Evolutionary conservation across 768 basidiomycete genomes (phyloP).

Genomic region (Boletus subcaerulescens): DNA sequence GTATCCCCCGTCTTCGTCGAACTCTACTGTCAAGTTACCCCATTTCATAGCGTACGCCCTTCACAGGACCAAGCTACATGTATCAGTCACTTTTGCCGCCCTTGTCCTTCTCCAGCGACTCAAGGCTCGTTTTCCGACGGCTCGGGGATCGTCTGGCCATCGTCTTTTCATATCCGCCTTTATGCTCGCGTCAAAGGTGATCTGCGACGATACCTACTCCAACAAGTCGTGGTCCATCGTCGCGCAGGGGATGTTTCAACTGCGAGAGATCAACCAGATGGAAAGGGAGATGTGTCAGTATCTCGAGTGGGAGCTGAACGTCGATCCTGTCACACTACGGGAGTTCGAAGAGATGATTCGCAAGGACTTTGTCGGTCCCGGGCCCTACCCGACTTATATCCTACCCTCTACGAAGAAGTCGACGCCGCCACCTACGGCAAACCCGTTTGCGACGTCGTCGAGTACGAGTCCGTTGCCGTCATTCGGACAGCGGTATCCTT

Average conservation of each 20-base stretch:
- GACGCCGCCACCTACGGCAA: slow-evolving; percentile 36
- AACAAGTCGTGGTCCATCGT: slow-evolving; percentile 93
- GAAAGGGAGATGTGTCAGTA: slow-evolving; percentile 81
- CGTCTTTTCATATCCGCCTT: slow-evolving; percentile 69
- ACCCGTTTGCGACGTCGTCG: slow-evolving; percentile 33
- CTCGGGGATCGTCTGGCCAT: slow-evolving; percentile 73
- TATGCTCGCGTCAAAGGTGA: slow-evolving; percentile 76
- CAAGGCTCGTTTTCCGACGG: slow-evolving; percentile 71
- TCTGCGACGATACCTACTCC: slow-evolving; percentile 91
- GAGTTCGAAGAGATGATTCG: slow-evolving; percentile 62
- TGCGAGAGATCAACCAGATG: slow-evolving; percentile 80
- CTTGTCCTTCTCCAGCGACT: slow-evolving; percentile 58
- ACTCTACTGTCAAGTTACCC: slow-evolving; percentile 38
- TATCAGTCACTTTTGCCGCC: slow-evolving; percentile 42
- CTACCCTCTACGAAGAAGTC: slow-evolving; percentile 62
- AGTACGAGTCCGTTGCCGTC: slow-evolving; percentile 28
- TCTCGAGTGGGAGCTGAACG: slow-evolving; percentile 87
- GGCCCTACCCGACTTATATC: slow-evolving; percentile 62
- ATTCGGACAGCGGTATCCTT: slow-evolving; percentile 30
- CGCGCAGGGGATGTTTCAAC: slow-evolving; percentile 79
- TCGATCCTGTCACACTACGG: slow-evolving; percentile 57
- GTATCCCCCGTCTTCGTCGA: slow-evolving; percentile 50
- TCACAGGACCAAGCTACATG: slow-evolving; percentile 62
- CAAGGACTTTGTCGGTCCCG: slow-evolving; percentile 54
- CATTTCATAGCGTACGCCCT: slow-evolving; percentile 67